phyloP scores from a whole-genome alignment of 257 asterid genomes.

The Solanum chmielewskii region DNA sequence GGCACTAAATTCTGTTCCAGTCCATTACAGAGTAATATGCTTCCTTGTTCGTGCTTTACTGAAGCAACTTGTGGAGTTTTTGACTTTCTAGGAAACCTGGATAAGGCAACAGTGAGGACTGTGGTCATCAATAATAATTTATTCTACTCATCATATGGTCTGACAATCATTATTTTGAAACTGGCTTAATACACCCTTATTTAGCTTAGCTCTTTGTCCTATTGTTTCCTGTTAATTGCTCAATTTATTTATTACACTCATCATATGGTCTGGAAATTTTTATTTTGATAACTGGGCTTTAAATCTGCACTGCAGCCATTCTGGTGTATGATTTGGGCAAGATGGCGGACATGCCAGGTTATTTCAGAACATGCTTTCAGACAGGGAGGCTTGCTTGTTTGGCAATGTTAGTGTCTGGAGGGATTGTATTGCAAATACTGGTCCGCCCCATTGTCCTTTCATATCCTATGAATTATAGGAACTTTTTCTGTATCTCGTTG shows the following conservation, averaged over 20 bases:
- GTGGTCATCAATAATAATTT: background rate
- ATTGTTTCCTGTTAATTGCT: background rate
- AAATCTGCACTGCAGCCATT: background rate
- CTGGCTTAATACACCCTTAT: background rate
- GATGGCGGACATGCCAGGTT: constrained; percentile 65
- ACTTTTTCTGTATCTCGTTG: background rate
- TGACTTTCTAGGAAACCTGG: background rate
- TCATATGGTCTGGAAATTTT: background rate
- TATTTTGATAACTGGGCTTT: background rate
- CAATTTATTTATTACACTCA: background rate
- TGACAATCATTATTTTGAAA: background rate
- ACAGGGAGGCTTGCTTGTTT: constrained; percentile 77
- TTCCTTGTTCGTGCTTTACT: background rate
- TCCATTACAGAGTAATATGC: background rate
- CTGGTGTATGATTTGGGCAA: constrained; percentile 25
- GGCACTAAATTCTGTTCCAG: background rate
- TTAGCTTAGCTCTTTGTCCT: background rate
- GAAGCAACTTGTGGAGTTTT: background rate
- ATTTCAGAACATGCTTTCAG: constrained; percentile 62
- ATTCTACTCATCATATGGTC: background rate
- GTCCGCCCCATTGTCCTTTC: constrained; percentile 15
- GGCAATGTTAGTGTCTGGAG: constrained; percentile 90
- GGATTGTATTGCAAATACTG: constrained; percentile 87
- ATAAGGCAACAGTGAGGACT: background rate
- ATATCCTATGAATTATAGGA: background rate